A percentile compares a stretch with the other conserved stretches of the same genome.
Evolutionary conservation across 441 rosid species (phyloP).

Genomic region (Adansonia gregorii): DNA sequence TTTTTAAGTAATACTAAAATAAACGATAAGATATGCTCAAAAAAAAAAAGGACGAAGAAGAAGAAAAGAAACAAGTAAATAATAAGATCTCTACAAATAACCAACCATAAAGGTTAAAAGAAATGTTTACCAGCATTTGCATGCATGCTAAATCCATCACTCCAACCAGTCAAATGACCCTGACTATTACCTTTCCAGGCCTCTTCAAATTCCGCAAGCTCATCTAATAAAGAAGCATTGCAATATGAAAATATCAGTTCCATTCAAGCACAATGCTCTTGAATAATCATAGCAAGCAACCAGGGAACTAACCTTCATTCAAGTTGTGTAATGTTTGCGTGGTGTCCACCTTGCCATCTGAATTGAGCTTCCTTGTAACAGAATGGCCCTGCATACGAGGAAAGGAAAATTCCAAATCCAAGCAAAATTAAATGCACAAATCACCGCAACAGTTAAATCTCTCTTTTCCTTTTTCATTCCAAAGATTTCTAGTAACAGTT

Average conservation of each 20-base stretch:
- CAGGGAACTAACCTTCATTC: constrained; percentile 59
- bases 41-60: background rate
- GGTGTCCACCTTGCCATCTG: constrained; percentile 80
- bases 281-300: constrained; percentile 21
- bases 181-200: constrained; percentile 60
- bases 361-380: constrained; percentile 65
- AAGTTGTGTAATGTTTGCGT: constrained; percentile 78
- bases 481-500: background rate
- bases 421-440: background rate
- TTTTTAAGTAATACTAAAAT: background rate
- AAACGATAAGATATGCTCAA: background rate
- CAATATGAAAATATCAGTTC: constrained; percentile 19
- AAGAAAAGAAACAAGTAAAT: background rate
- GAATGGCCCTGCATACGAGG: constrained; percentile 71
- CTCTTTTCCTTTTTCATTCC: background rate
- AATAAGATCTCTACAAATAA: background rate
- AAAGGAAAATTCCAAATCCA: constrained; percentile 23
- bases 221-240: constrained; percentile 46
- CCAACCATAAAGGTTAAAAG: constrained; percentile 2
- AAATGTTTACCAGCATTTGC: constrained; percentile 41
- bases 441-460: background rate
- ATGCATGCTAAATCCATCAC: constrained; percentile 35
- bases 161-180: constrained; percentile 39
- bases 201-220: constrained; percentile 66
- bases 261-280: constrained; percentile 15